Conservation (phyloP, 106 monocot species). For the Dendrobium nobile region DNA sequence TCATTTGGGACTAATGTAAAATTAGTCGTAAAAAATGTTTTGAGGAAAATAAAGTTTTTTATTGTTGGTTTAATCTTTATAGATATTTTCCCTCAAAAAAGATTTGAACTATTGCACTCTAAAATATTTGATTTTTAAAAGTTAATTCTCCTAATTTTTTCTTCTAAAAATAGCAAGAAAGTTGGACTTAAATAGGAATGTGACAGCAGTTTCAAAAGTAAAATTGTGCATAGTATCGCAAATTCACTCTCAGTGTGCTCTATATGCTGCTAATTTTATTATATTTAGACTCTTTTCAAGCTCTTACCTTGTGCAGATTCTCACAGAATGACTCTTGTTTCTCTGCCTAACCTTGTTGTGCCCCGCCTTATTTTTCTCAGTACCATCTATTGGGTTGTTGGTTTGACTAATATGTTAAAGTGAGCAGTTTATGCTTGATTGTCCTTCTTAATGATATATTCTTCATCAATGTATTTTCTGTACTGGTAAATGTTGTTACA, state of each 20-base stretch:
- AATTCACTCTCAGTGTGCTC: background rate
- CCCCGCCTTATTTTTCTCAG: background rate
- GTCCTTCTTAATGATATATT: background rate
- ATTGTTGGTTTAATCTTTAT: too few relatives aligned
- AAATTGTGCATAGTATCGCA: background rate
- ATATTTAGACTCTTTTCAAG: background rate
- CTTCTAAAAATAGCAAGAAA: too few relatives aligned
- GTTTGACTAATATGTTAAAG: background rate
- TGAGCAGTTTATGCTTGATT: background rate
- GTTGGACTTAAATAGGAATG: too few relatives aligned
- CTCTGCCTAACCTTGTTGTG: background rate
- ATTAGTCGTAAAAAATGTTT: too few relatives aligned
- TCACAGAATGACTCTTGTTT: background rate
- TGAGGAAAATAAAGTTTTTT: too few relatives aligned
- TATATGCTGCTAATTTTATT: background rate
- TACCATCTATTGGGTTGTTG: background rate
- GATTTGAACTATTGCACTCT: too few relatives aligned
- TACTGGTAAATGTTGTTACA: background rate
- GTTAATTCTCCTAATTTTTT: too few relatives aligned
- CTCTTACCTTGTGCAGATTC: background rate
- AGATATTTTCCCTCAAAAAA: too few relatives aligned
- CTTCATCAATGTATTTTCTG: background rate
- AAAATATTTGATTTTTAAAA: too few relatives aligned
- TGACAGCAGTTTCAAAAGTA: background rate
- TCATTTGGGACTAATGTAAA: too few relatives aligned